Evolutionary conservation across 176 grass and related monocot genomes (phyloP).

Genomic region (Pharus latifolius): DNA sequence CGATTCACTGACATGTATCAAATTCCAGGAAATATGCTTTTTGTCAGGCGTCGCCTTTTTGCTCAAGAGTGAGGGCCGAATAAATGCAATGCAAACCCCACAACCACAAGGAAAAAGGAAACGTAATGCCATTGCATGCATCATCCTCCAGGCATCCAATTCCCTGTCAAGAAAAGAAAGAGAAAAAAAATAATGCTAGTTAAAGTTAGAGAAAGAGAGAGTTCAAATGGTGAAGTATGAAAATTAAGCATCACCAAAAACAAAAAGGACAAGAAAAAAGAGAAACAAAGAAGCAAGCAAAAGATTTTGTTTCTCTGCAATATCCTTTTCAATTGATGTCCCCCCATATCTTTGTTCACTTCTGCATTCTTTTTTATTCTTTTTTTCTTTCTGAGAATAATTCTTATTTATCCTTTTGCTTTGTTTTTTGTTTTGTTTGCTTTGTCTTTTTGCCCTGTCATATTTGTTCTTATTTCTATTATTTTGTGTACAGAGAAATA

Average conservation of each 20-base stretch:
- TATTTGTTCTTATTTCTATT: not conserved
- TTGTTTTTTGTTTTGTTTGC: not conserved
- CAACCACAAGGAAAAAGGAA: too few species aligned
- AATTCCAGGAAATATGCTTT: slow-evolving; percentile 37
- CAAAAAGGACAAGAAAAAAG: not conserved
- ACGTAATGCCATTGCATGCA: too few species aligned
- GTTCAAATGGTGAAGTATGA: slow-evolving; percentile 25
- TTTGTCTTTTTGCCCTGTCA: not conserved
- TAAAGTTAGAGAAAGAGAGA: not conserved
- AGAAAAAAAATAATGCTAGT: slow-evolving; percentile 13
- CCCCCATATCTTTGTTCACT: not conserved
- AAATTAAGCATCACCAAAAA: slow-evolving; percentile 2
- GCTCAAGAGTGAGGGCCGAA: slow-evolving; percentile 32
- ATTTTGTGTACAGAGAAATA: slow-evolving; percentile 3
- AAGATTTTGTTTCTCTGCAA: not conserved
- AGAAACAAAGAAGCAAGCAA: not conserved
- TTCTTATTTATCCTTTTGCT: not conserved
- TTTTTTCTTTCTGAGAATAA: not conserved
- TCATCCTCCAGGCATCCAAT: too few species aligned
- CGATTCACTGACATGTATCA: slow-evolving; percentile 25
- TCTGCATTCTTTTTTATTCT: not conserved
- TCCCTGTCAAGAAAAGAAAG: too few species aligned
- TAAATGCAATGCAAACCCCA: slow-evolving; percentile 47
- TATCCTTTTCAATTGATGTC: not conserved
- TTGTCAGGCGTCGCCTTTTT: slow-evolving; percentile 36